phyloP scores from a whole-genome alignment of 208 protist genomes.

The Histomonas meleagridis region DNA sequence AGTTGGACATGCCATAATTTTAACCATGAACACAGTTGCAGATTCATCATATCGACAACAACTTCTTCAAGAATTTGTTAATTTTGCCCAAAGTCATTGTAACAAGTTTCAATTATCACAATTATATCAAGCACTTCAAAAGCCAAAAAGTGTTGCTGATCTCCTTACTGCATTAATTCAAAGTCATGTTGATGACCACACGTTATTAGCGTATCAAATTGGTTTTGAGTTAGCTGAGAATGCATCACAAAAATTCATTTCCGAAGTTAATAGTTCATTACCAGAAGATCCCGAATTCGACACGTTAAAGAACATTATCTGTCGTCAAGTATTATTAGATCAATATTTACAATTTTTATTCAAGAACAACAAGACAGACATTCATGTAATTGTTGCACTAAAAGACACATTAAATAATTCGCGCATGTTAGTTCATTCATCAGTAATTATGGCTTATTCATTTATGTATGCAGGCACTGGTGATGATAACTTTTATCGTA shows the following conservation, averaged over 20 bases:
- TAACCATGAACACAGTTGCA: not conserved
- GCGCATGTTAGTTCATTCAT: not conserved
- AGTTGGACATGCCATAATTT: not conserved
- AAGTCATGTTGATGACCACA: not conserved
- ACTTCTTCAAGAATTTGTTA: not conserved
- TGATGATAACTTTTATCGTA: constrained; percentile 27
- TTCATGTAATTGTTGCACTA: constrained; percentile 4
- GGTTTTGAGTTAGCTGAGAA: constrained; percentile 28
- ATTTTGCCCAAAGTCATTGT: not conserved
- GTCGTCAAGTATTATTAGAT: not conserved
- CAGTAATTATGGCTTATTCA: not conserved
- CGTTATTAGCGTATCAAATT: constrained; percentile 5
- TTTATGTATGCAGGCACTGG: constrained; percentile 24
- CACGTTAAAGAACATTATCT: not conserved
- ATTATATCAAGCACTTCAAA: not conserved
- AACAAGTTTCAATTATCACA: not conserved
- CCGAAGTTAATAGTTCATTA: not conserved
- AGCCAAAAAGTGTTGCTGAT: not conserved
- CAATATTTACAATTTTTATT: constrained; percentile 19
- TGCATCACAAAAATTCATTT: not conserved
- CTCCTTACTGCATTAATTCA: not conserved
- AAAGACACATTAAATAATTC: constrained; percentile 13
- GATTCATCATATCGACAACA: not conserved
- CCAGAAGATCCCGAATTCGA: not conserved
- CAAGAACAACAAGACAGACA: constrained; percentile 30